These are phyloP conservation scores for Nothopassalora personata DNA, from an alignment of 2,329 filamentous ascomycete genomes.

Conservation along the genomic window DNA sequence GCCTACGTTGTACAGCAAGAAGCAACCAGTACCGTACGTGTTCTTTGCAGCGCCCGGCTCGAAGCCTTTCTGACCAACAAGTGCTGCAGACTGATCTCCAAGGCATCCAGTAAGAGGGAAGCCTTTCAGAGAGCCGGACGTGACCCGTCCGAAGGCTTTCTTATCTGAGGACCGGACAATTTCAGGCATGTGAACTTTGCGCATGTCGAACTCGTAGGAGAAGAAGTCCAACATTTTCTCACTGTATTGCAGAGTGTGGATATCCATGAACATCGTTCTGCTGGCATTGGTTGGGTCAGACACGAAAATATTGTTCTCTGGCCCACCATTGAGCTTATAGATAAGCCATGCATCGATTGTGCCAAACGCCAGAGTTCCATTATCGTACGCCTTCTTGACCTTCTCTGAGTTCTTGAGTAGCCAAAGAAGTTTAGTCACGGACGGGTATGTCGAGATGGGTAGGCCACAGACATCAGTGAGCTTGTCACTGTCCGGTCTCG, in stretches of 20 bases:
- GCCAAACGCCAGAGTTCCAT: slow-evolving; percentile 71
- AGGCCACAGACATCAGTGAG: slow-evolving; percentile 70
- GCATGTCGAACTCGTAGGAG: slow-evolving; percentile 56
- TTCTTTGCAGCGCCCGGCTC: slow-evolving; percentile 79
- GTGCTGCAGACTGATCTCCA: slow-evolving; percentile 78
- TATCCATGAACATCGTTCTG: slow-evolving; percentile 91
- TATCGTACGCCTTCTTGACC: slow-evolving; percentile 70
- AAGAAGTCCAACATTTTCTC: slow-evolving; percentile 74
- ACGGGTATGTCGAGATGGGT: slow-evolving; percentile 82
- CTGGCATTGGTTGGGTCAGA: slow-evolving; percentile 86
- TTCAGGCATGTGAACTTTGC: slow-evolving; percentile 70
- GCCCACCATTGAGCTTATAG: slow-evolving; percentile 70
- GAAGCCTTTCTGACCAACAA: slow-evolving; percentile 70
- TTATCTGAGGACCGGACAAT: slow-evolving; percentile 77
- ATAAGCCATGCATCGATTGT: slow-evolving; percentile 87
- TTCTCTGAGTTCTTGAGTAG: slow-evolving; percentile 65
- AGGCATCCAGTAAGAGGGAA: slow-evolving; percentile 72
- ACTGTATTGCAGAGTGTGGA: slow-evolving; percentile 74
- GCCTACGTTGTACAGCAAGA: slow-evolving; percentile 84
- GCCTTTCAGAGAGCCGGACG: slow-evolving; percentile 61
- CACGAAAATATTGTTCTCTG: slow-evolving; percentile 61
- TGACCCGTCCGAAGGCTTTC: slow-evolving; percentile 64
- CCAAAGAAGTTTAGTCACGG: slow-evolving; percentile 80
- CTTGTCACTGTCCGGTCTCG: slow-evolving; percentile 60
- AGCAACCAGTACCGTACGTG: slow-evolving; percentile 86